Evolutionary conservation across 495 filamentous ascomycete species (phyloP).

Genomic region (Penicillium lagena): DNA sequence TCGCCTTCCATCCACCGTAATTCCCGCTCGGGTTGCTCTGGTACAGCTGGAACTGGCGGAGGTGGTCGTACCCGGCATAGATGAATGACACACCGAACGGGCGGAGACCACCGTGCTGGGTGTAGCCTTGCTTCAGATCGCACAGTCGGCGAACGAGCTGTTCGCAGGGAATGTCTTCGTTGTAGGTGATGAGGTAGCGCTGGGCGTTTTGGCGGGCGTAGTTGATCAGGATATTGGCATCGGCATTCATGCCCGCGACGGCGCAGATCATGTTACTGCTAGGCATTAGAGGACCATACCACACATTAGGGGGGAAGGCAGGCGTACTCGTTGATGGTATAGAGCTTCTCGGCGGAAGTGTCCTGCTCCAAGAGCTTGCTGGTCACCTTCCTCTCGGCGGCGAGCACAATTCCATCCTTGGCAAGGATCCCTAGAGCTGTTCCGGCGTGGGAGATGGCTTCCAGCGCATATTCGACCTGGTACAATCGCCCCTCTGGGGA

Average conservation of each 20-base stretch:
- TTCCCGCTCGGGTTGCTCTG: constrained; percentile 99
- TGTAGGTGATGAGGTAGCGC: constrained; percentile 96
- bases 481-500: constrained; percentile 97
- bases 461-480: constrained; percentile 98
- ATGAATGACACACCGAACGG: constrained; percentile 99
- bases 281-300: constrained; percentile 10
- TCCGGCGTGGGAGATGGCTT: constrained; percentile 97
- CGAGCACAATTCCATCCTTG: constrained; percentile 96
- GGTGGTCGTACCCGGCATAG: constrained; percentile 94
- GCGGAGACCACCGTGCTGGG: constrained; percentile 94
- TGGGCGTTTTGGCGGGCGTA: constrained; percentile 95
- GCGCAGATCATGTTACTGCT: constrained; percentile 99
- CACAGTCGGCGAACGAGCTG: constrained; percentile 95
- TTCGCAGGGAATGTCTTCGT: constrained; percentile 99
- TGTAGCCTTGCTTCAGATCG: constrained; percentile 99
- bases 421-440: constrained; percentile 95
- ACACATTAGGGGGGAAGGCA: background rate
- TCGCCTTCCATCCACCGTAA: constrained; percentile 99
- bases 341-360: constrained; percentile 98
- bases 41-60: constrained; percentile 96
- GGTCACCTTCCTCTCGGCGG: constrained; percentile 98
- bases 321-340: constrained; percentile 93
- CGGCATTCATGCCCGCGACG: constrained; percentile 97
- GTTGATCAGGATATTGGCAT: constrained; percentile 99
- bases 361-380: constrained; percentile 99